Evolutionary conservation across 345 rosid species (phyloP).

Genomic region (Arabidopsis thaliana): DNA sequence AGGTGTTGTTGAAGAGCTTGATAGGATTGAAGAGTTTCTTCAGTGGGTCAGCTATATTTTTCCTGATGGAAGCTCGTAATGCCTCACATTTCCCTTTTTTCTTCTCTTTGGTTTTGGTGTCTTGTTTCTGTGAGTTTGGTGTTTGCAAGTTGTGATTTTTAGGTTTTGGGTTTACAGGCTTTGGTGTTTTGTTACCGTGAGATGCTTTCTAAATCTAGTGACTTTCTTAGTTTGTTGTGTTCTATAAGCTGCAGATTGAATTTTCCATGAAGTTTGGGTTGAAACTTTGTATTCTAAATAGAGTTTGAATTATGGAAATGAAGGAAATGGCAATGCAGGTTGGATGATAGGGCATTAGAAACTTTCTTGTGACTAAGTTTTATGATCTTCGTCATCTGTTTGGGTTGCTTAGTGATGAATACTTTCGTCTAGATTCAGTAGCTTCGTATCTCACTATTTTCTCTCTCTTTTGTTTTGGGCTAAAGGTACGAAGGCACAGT

Average conservation of each 20-base stretch:
- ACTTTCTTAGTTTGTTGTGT: constrained; percentile 25
- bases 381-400: background rate
- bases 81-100: background rate
- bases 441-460: constrained; percentile 11
- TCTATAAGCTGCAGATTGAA: constrained; percentile 19
- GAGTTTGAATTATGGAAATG: constrained; percentile 1
- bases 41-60: constrained; percentile 96
- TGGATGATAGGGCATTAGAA: constrained; percentile 12
- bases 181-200: background rate
- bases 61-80: constrained; percentile 85
- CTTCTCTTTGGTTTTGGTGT: background rate
- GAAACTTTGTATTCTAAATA: background rate
- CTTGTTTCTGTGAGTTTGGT: background rate
- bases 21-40: constrained; percentile 92
- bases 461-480: constrained; percentile 26
- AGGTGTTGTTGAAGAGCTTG: constrained; percentile 82
- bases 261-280: constrained; percentile 3
- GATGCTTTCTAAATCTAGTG: background rate
- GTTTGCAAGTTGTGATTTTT: constrained; percentile 3
- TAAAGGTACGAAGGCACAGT: constrained; percentile 92
- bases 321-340: constrained; percentile 19
- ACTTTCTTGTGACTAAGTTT: constrained; percentile 13
- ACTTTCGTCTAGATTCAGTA: constrained; percentile 20
- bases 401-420: constrained; percentile 19
- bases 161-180: background rate